Base-by-base conservation (phyloP, 2,329 filamentous ascomycete genomes). In the Fusarium sambucinum region DNA sequence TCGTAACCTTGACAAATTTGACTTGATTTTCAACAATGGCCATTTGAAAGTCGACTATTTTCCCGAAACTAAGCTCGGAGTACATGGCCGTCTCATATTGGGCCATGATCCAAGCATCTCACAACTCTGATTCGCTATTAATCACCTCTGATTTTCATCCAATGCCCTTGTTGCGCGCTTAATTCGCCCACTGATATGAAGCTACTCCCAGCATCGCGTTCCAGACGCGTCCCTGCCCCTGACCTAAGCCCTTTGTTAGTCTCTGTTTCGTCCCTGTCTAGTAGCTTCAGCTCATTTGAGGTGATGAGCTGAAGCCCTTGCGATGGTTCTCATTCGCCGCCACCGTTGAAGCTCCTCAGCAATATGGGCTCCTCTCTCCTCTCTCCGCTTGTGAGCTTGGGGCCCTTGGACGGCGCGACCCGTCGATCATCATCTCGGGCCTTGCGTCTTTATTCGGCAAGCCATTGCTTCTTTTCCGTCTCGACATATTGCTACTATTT, bases 101-200 rank as follows among this genome's bases (percentile, higher is more conserved):
- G 47, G 30, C 13, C 40, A 55, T 64, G 40, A 52, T 32, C 38
- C n/a, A 47, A 48, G 29, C 50, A 33, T 54, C 51, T 27, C 44
- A 23, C 16, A 17, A 42, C 17, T 59, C 59, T 70, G 66, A 73
- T 73, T 73, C 60, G 71, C 53, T 45, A 19, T 72, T 64, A 57
- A 52, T 51, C 27, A 37, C 29, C 30, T 51, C 23, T 58, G n/a
- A 46, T 25, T 59, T 63, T 41, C 59, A 40, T 50, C 57, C 57
- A 53, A 63, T 59, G 46, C 48, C 63, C 59, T 47, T 57, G 37
- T 46, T 72, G 51, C 67, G 71, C 71, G 71, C 71, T 73, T 73
- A 73, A 53, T 58, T 57, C 66, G 63, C 35, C 69, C 62, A 69
- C 23, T 47, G 25, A 47, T 40, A 21, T 51, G 42, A 41, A 38